A percentile compares a stretch with the other conserved stretches of the same genome.
phyloP scores from a whole-genome alignment of 1,284 basidiomycete species.

The Thelephora terrestris region DNA sequence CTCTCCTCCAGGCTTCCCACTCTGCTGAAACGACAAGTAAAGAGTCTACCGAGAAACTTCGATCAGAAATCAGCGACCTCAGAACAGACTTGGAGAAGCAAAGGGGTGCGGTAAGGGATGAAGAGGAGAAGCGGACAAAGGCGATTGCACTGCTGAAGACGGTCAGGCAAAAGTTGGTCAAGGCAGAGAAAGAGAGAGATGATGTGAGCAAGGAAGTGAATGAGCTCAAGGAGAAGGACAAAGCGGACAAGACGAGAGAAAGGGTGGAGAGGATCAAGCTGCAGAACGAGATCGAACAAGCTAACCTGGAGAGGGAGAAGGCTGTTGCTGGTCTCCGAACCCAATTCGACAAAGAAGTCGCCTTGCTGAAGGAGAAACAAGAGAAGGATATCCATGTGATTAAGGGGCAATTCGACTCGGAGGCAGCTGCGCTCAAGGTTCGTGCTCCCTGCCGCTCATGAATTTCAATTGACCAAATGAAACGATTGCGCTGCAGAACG shows the following conservation, averaged over 20 bases:
- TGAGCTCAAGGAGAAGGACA: slow-evolving; percentile 45
- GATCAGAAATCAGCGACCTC: slow-evolving; percentile 45
- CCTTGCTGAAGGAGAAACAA: slow-evolving; percentile 47
- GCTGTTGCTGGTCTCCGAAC: slow-evolving; percentile 53
- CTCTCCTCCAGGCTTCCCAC: slow-evolving; percentile 49
- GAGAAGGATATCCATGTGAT: slow-evolving; percentile 65
- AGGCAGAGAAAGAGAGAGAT: slow-evolving; percentile 86
- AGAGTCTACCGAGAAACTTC: slow-evolving; percentile 36
- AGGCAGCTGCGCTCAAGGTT: slow-evolving; percentile 69
- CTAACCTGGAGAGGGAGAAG: slow-evolving; percentile 60
- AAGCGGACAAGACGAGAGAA: slow-evolving; percentile 53
- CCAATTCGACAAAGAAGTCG: slow-evolving; percentile 73
- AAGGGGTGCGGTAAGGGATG: slow-evolving; percentile 67
- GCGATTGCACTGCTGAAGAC: slow-evolving; percentile 85
- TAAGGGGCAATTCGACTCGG: slow-evolving; percentile 68
- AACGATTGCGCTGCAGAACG: slow-evolving; percentile 35
- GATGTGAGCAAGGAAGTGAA: slow-evolving; percentile 53
- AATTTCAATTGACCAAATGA: background rate
- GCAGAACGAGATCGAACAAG: slow-evolving; percentile 49
- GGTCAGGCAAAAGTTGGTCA: slow-evolving; percentile 86
- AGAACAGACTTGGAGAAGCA: slow-evolving; percentile 51
- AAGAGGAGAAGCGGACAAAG: slow-evolving; percentile 93
- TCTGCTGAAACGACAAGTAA: slow-evolving; percentile 34
- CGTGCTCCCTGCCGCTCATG: slow-evolving; percentile 8
- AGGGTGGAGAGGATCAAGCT: slow-evolving; percentile 46